Base-by-base conservation (phyloP, 805 yeast species). In the Kurtzmaniella fragi region DNA sequence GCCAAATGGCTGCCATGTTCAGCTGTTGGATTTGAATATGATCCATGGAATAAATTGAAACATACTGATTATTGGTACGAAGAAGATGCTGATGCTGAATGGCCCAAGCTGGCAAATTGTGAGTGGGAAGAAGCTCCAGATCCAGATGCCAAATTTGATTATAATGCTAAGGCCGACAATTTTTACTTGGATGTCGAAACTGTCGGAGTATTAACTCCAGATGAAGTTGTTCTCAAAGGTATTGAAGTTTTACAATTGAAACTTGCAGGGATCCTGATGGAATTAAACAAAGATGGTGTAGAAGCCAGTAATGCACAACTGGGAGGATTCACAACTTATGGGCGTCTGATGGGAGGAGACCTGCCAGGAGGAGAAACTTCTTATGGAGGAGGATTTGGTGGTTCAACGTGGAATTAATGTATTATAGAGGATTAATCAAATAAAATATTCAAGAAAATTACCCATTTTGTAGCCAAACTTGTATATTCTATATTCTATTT, bases 1-100 rank as follows among this genome's bases (percentile, higher is more conserved):
- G 96, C 99, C 36, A 93, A 93, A 57, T 93, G 99, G 99, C 82
- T 93, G 5, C 97, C 99, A 10, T 84, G 95, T 49, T 77, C 97
- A 0, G 98, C 98, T 16, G 77, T 91, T 40, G 97, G 95, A 14
- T 91, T 91, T 54, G 99, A 91, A 62, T 91, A 91, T 57, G 99
- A 91, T 56, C 99, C 99, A n/a, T 91, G 96, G 95, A 93, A 93
- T 65, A 93, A 91, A 64, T 73, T 93, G 53, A 83, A 85, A 57
- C 99, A 93, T 60, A 93, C 99, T 0, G 96, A 89, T 52, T 86
- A 77, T 57, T 93, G 99, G 99, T 87, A 84, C 59, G 99, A 93
- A 64, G 91, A 81, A 45, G 84, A 80, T 56, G 84, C 86, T 27
- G 87, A 78, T 30, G 77, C 72, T 34, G 99, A 93, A 69, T 93